Evolutionary conservation across 2,329 filamentous ascomycete genomes (phyloP).

Genomic region (Venturia effusa): DNA sequence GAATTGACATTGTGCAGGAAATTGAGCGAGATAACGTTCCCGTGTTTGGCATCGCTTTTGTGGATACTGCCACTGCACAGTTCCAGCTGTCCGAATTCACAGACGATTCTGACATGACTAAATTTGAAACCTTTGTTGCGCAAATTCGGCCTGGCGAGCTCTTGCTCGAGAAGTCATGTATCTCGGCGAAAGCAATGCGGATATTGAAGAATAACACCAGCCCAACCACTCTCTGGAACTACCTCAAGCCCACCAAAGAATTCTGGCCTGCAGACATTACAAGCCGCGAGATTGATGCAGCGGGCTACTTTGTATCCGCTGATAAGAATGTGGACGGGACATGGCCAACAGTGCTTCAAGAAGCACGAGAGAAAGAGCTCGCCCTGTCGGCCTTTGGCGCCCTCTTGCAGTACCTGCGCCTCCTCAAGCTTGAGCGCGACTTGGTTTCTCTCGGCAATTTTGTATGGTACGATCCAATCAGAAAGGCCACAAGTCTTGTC

Average conservation of each 20-base stretch:
- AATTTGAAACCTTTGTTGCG: slow-evolving; percentile 93
- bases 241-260: slow-evolving; percentile 74
- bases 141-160: slow-evolving; percentile 84
- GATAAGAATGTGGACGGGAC: slow-evolving; percentile 45
- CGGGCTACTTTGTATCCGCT: slow-evolving; percentile 63
- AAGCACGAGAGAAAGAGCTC: slow-evolving; percentile 66
- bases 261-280: slow-evolving; percentile 85
- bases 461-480: slow-evolving; percentile 82
- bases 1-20: slow-evolving; percentile 19
- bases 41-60: slow-evolving; percentile 83
- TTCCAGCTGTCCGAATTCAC: slow-evolving; percentile 89
- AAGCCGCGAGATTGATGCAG: slow-evolving; percentile 66
- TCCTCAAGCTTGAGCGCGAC: slow-evolving; percentile 76
- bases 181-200: slow-evolving; percentile 80
- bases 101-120: slow-evolving; percentile 87
- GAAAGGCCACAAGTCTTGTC: slow-evolving; percentile 77
- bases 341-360: slow-evolving; percentile 67
- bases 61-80: slow-evolving; percentile 90
- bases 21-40: slow-evolving; percentile 59
- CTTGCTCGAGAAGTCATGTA: slow-evolving; percentile 66
- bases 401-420: slow-evolving; percentile 71
- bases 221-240: slow-evolving; percentile 91
- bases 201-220: slow-evolving; percentile 94
- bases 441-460: slow-evolving; percentile 87
- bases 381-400: slow-evolving; percentile 88